Evolutionary conservation across 345 rosid species (phyloP).

Genomic region (Heritiera fomes): DNA sequence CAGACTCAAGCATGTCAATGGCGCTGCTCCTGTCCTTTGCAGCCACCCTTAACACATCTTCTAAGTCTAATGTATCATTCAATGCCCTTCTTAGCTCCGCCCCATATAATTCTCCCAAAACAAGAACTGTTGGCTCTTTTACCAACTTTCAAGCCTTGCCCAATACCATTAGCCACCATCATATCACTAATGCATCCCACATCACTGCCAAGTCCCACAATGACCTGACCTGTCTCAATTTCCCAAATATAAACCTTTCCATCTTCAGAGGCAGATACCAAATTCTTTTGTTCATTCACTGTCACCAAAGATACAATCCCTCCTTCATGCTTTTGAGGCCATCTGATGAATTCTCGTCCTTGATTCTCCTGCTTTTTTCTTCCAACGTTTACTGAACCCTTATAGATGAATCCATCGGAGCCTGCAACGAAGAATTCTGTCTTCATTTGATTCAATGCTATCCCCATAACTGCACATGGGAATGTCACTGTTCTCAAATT

Average conservation of each 20-base stretch:
- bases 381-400: conserved; percentile 22
- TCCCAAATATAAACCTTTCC: conserved; percentile 43
- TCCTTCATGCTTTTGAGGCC: conserved; percentile 32
- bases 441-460: conserved; percentile 32
- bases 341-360: conserved; percentile 8
- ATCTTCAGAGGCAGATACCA: conserved; percentile 50
- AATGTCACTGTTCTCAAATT: conserved; percentile 29
- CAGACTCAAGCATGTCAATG: conserved; percentile 43
- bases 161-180: conserved; percentile 30
- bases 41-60: conserved; percentile 28
- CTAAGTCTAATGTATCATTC: conserved; percentile 24
- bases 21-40: conserved; percentile 36
- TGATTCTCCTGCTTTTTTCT: conserved; percentile 10
- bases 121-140: background rate
- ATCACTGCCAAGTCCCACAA: conserved; percentile 25
- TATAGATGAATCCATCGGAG: conserved; percentile 43
- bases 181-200: conserved; percentile 35
- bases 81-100: conserved; percentile 25
- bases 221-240: conserved; percentile 27
- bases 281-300: conserved; percentile 33
- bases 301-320: conserved; percentile 34
- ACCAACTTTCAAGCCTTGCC: background rate
- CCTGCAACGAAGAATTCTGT: conserved; percentile 44
- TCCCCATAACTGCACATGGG: conserved; percentile 37
- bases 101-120: conserved; percentile 12